Evolutionary conservation across 257 asterid genomes (phyloP), one percentile per base, ranked within the genome.

Genomic region (Solanum pimpinellifolium): DNA sequence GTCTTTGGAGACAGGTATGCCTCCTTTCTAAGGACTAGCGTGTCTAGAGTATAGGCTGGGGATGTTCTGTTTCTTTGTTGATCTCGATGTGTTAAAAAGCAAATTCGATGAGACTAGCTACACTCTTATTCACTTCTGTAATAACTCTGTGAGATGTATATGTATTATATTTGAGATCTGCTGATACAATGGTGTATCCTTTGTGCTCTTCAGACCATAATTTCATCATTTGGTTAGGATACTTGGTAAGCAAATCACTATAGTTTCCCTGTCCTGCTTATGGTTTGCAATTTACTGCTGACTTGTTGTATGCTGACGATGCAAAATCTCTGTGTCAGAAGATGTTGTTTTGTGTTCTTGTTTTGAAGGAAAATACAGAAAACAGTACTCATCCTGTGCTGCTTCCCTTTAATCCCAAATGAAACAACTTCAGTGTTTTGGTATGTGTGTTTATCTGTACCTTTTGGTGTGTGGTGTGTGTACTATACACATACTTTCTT

Each of bases 1-100:
- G 91, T 83, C 88, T 60, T 49, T 52, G 86, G 91, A 44, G 84
- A 74, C 88, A 90, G 94, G 95, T 92, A 89, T 89, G 91, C 68
- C 84, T 87, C 72, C 89, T 87, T 88, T 88, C 86, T 85, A 88
- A 88, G 86, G 90, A 88, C 86, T 90, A 87, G 83, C 31, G 29
- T 81, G 70, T 81, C 85, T 47, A 81, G 85, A 49, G 85, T 81
- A 49, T 81, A 81, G 68, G 70, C 46, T 49, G 85, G 29, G 65
- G 31, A 49, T 49, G 20, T 81, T 81, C 85, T 81, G 69, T 81
- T 81, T 81, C 46, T 31, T 49, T 81, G 69, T 81, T 47, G 46
- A 20, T 52, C 68, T 49, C 12, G 31, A 81, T 31, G 69, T 81
- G 68, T 15, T 49, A 29, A 81, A 81, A 81, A 49, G 69, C 31